These are phyloP conservation scores for Colletotrichum sp. DNA, from an alignment of 2,329 filamentous ascomycete species.

Conservation along the genomic window DNA sequence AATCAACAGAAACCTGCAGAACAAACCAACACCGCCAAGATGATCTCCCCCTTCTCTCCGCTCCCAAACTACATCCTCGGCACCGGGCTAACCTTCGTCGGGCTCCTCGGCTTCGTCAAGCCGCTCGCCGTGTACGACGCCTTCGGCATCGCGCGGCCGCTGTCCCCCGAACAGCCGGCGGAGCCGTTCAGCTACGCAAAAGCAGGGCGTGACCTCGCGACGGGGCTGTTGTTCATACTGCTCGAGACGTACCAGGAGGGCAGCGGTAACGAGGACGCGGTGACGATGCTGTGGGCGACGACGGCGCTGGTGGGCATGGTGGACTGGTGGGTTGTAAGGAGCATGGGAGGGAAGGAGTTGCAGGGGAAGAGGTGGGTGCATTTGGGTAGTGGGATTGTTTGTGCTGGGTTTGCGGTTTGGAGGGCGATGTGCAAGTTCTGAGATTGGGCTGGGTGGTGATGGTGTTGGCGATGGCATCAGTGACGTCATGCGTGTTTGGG, in stretches of 20 bases:
- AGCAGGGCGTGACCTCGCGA: neutral
- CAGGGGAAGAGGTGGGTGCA: neutral
- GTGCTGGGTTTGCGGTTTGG: neutral
- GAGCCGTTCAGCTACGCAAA: slow-evolving; percentile 10
- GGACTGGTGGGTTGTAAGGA: slow-evolving; percentile 6
- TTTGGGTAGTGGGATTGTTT: neutral
- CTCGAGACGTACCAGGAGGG: slow-evolving; percentile 19
- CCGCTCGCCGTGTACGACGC: slow-evolving; percentile 14
- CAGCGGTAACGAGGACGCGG: slow-evolving; percentile 18
- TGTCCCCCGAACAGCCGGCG: neutral
- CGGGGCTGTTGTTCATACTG: neutral
- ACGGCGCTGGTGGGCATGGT: neutral
- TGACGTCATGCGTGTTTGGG: neutral
- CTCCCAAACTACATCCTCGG: slow-evolving; percentile 23
- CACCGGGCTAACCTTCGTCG: slow-evolving; percentile 26
- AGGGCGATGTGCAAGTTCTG: neutral
- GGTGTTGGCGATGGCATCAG: neutral
- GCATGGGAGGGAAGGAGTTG: neutral
- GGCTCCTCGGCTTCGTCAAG: slow-evolving; percentile 18
- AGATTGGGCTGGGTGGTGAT: neutral
- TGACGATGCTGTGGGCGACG: slow-evolving; percentile 8
- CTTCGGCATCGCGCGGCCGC: slow-evolving; percentile 1
- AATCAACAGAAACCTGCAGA: no score
- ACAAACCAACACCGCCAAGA: neutral
- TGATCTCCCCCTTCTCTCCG: slow-evolving; percentile 11